These are phyloP conservation scores for Testicularia cyperi DNA, from an alignment of 1,284 basidiomycete species.

Conservation along the genomic window DNA sequence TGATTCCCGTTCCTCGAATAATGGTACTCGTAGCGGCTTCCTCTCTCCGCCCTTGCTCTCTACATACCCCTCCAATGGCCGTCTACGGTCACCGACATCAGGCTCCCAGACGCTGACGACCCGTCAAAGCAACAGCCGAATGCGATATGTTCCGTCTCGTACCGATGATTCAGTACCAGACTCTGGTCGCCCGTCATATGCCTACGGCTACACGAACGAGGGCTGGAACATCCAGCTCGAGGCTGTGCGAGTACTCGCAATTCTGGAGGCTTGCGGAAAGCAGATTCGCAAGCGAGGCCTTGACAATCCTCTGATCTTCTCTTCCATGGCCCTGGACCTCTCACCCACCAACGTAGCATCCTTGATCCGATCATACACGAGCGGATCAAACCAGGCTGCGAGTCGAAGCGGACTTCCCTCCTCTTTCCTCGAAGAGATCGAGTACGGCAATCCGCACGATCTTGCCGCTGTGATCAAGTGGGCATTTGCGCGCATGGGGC, in stretches of 20 bases:
- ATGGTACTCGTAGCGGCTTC: too few species aligned
- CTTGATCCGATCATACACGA: slow-evolving; percentile 36
- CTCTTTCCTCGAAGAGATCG: slow-evolving; percentile 45
- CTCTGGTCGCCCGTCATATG: too few species aligned
- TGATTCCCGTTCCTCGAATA: too few species aligned
- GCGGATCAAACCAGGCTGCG: slow-evolving; percentile 7
- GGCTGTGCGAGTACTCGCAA: slow-evolving; percentile 16
- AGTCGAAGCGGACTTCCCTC: slow-evolving; percentile 4
- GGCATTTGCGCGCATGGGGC: slow-evolving; percentile 53
- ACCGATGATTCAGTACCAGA: too few species aligned
- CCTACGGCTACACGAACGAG: slow-evolving; percentile 50
- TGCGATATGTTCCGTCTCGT: too few species aligned
- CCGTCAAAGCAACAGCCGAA: too few species aligned
- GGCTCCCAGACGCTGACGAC: too few species aligned
- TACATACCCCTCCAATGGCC: too few species aligned
- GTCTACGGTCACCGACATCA: too few species aligned
- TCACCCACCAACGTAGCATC: slow-evolving; percentile 40
- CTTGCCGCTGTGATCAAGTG: slow-evolving; percentile 59
- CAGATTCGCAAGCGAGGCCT: slow-evolving; percentile 53
- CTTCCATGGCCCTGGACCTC: slow-evolving; percentile 56
- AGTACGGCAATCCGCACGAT: slow-evolving; percentile 53
- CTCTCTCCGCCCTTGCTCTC: too few species aligned
- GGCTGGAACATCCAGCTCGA: slow-evolving; percentile 48
- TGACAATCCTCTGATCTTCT: slow-evolving; percentile 55
- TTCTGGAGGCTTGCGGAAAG: slow-evolving; percentile 42